Evolutionary conservation across 2,329 filamentous ascomycete genomes (phyloP).

Genomic region (Aspergillus ochraceoroseus): DNA sequence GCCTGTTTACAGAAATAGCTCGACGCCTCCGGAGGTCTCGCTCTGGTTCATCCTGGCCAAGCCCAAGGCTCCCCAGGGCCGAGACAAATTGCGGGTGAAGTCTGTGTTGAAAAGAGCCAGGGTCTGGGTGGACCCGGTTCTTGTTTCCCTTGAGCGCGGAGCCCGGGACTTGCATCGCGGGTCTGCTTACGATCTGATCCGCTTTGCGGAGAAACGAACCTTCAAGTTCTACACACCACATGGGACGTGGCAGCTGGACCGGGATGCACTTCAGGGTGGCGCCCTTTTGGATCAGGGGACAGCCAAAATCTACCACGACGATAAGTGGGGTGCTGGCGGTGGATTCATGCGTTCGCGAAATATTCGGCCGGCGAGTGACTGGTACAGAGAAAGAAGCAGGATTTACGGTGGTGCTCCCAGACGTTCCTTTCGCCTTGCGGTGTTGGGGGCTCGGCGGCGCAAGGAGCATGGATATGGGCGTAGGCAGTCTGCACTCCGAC

Average conservation of each 20-base stretch:
- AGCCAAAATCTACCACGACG: not conserved
- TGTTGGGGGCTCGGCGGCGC: too few species aligned
- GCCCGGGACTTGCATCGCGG: not conserved
- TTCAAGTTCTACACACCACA: slow-evolving; percentile 25
- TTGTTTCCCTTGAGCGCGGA: slow-evolving; percentile 13
- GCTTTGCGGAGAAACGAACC: slow-evolving; percentile 12
- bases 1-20: slow-evolving; percentile 13
- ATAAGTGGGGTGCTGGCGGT: not conserved
- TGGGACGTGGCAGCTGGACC: slow-evolving; percentile 21
- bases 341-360: too few species aligned
- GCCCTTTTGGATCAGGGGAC: slow-evolving; percentile 14
- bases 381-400: too few species aligned
- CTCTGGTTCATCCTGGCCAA: slow-evolving; percentile 20
- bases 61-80: slow-evolving; percentile 12
- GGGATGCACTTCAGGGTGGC: not conserved
- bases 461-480: too few species aligned
- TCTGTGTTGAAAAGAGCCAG: slow-evolving; percentile 18
- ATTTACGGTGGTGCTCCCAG: too few species aligned
- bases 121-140: slow-evolving; percentile 23
- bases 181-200: slow-evolving; percentile 15
- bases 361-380: too few species aligned
- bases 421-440: too few species aligned
- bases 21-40: slow-evolving; percentile 21
- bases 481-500: not conserved
- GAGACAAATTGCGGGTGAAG: slow-evolving; percentile 7